Percentiles rank a stretch among this genome's conserved stretches.
phyloP scores from a whole-genome alignment of 1,284 basidiomycete species.

The Heterobasidion occidentale region DNA sequence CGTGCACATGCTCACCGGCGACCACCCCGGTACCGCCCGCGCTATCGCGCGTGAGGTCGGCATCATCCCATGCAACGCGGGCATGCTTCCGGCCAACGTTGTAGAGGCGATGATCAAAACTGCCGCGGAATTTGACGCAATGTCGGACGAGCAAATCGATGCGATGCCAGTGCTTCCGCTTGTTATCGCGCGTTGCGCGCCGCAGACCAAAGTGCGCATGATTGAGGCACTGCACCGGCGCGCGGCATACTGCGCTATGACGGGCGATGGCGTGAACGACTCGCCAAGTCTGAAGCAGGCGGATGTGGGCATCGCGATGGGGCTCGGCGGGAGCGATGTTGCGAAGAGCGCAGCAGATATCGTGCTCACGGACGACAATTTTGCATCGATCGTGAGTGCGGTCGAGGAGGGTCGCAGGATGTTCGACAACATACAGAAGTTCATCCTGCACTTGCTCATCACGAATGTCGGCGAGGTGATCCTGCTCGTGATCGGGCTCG shows the following conservation, averaged over 20 bases:
- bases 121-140: not conserved
- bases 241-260: slow-evolving; percentile 35
- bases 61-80: not conserved
- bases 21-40: not conserved
- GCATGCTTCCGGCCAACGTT: not conserved
- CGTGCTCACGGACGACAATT: not conserved
- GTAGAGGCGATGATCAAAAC: not conserved
- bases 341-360: slow-evolving; percentile 24
- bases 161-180: not conserved
- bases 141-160: no score
- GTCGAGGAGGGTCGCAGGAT: not conserved
- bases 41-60: not conserved
- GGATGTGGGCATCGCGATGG: slow-evolving; percentile 51
- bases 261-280: slow-evolving; percentile 46
- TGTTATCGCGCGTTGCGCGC: not conserved
- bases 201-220: not conserved
- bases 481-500: no score
- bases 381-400: not conserved
- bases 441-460: not conserved
- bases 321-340: slow-evolving; percentile 35
- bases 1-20: not conserved
- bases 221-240: not conserved
- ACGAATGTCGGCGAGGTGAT: no score
- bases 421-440: not conserved
- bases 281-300: slow-evolving; percentile 52